Percentiles rank a stretch among this genome's conserved stretches.
Conservation (phyloP, 768 basidiomycete species). For the Agaricus bisporus region DNA sequence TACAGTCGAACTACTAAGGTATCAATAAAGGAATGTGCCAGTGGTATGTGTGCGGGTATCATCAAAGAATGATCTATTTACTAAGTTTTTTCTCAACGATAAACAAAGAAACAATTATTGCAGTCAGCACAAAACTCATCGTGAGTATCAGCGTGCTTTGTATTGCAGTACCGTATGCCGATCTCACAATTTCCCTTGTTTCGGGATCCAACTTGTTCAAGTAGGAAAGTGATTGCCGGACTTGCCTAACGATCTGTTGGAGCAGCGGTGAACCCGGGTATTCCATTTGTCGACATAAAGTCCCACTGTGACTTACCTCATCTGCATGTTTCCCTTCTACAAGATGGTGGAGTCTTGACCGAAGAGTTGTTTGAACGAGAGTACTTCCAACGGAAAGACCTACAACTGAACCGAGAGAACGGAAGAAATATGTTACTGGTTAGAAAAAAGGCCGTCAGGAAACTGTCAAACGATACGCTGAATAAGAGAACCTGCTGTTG, state of each 20-base stretch:
- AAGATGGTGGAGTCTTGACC: slow-evolving; percentile 32
- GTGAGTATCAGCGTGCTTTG: slow-evolving; percentile 44
- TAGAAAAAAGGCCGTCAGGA: background rate
- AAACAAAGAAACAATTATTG: slow-evolving; percentile 38
- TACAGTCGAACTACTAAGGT: no score
- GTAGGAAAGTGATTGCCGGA: slow-evolving; percentile 44
- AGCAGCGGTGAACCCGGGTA: background rate
- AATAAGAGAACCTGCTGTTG: slow-evolving; percentile 45
- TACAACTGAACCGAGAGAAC: slow-evolving; percentile 53
- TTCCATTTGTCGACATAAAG: background rate
- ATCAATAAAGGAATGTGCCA: background rate
- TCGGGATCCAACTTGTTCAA: slow-evolving; percentile 35
- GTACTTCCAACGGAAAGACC: slow-evolving; percentile 53
- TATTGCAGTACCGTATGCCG: slow-evolving; percentile 42
- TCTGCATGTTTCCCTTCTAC: slow-evolving; percentile 42
- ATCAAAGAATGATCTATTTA: background rate
- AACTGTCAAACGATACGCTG: background rate
- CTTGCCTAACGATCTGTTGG: slow-evolving; percentile 39
- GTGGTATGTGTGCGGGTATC: background rate
- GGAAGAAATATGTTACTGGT: slow-evolving; percentile 59
- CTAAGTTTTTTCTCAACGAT: slow-evolving; percentile 43
- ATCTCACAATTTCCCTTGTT: slow-evolving; percentile 29
- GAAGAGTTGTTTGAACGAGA: slow-evolving; percentile 44
- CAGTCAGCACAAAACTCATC: slow-evolving; percentile 30
- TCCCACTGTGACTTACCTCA: slow-evolving; percentile 33